Percentiles rank a stretch among this genome's conserved stretches.
Evolutionary conservation across 768 basidiomycete genomes (phyloP).

Genomic region (Calocera viscosa): DNA sequence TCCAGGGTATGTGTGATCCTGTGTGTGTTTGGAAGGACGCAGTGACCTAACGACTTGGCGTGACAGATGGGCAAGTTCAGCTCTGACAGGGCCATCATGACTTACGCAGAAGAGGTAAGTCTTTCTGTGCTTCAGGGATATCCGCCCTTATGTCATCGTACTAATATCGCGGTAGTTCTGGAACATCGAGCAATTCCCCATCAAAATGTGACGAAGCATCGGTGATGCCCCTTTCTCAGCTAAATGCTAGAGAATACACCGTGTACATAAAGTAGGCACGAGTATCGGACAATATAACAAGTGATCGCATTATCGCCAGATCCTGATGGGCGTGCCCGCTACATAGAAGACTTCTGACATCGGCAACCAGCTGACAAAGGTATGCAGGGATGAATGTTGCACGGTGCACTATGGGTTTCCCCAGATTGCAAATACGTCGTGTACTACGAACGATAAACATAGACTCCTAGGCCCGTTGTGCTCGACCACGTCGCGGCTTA

Average conservation of each 20-base stretch:
- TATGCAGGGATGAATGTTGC: no score
- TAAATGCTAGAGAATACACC: not conserved
- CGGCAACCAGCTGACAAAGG: no score
- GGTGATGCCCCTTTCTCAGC: not conserved
- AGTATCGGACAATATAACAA: no score
- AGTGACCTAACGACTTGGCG: conserved; percentile 24
- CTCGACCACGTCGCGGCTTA: conserved; percentile 33
- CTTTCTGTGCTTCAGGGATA: not conserved
- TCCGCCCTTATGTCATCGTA: not conserved
- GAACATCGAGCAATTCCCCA: conserved; percentile 18
- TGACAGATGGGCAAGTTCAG: conserved; percentile 91
- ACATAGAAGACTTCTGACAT: no score
- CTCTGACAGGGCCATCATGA: conserved; percentile 81
- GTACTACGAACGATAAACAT: no score
- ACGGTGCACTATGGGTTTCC: no score
- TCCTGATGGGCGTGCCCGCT: no score
- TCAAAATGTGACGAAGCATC: conserved; percentile 7
- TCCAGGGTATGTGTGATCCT: conserved; percentile 42
- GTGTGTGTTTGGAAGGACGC: not conserved
- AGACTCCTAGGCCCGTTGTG: not conserved
- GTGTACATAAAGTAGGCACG: not conserved
- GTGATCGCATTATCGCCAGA: no score
- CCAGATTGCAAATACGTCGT: no score
- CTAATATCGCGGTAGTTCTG: conserved; percentile 14
- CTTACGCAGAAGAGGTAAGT: conserved; percentile 59